Conservation (phyloP, 768 basidiomycete species). For the Saitozyma podzolica region DNA sequence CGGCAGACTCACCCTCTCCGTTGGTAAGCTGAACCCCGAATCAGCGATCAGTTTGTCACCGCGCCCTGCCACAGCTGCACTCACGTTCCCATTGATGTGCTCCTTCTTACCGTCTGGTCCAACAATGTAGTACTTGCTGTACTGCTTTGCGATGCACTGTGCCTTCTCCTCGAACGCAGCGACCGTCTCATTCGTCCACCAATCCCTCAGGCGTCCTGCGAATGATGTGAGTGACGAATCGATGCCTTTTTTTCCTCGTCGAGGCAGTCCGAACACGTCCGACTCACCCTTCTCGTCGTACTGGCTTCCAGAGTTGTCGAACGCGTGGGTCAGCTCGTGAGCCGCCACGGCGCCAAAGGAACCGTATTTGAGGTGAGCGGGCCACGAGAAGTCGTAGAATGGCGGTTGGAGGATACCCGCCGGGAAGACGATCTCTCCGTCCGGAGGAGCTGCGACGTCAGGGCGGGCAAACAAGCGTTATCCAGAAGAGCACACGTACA, state of each 20-base stretch:
- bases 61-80: neutral
- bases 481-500: slow-evolving; percentile 11
- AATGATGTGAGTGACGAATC: neutral
- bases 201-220: slow-evolving; percentile 36
- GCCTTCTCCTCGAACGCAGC: slow-evolving; percentile 77
- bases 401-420: slow-evolving; percentile 92
- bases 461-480: slow-evolving; percentile 53
- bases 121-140: slow-evolving; percentile 78
- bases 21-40: slow-evolving; percentile 36
- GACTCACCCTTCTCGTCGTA: slow-evolving; percentile 88
- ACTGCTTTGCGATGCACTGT: slow-evolving; percentile 88
- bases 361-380: slow-evolving; percentile 83
- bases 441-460: slow-evolving; percentile 80
- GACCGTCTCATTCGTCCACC: slow-evolving; percentile 60
- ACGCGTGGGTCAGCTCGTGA: slow-evolving; percentile 76
- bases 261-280: slow-evolving; percentile 22
- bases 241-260: neutral
- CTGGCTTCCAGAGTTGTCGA: slow-evolving; percentile 69
- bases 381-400: slow-evolving; percentile 85
- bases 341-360: slow-evolving; percentile 89
- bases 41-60: slow-evolving; percentile 2
- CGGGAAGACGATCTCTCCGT: slow-evolving; percentile 89
- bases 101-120: slow-evolving; percentile 82
- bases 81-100: slow-evolving; percentile 73
- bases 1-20: slow-evolving; percentile 37